These are phyloP conservation scores for Kodamaea ohmeri DNA, from an alignment of 1,139 yeast genomes.

Conservation along the genomic window DNA sequence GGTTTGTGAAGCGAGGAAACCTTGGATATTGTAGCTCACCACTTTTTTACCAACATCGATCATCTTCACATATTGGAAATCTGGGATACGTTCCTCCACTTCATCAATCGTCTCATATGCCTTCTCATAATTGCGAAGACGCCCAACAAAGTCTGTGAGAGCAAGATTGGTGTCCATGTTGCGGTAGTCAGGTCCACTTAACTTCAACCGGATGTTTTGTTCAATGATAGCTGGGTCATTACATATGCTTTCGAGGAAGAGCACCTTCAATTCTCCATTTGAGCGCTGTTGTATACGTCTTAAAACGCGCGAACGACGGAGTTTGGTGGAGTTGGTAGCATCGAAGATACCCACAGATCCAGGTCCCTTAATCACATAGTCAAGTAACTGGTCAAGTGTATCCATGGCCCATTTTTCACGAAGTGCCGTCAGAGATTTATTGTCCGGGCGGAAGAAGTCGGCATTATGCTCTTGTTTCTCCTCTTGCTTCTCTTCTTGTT, in stretches of 20 bases:
- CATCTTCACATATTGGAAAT: conserved; percentile 88
- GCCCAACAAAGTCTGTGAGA: conserved; percentile 73
- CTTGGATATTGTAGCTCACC: conserved; percentile 87
- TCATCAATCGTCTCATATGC: conserved; percentile 91
- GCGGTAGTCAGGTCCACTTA: conserved; percentile 90
- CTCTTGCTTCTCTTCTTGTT: conserved; percentile 12
- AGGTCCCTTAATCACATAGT: conserved; percentile 72
- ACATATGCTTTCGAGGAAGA: conserved; percentile 86
- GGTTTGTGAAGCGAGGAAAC: conserved; percentile 90
- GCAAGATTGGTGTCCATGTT: conserved; percentile 84
- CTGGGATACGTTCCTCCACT: conserved; percentile 51
- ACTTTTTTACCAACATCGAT: conserved; percentile 94
- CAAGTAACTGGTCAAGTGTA: conserved; percentile 79
- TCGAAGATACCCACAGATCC: conserved; percentile 96
- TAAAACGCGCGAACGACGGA: conserved; percentile 66
- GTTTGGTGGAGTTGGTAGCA: conserved; percentile 87
- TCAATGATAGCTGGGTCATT: conserved; percentile 76
- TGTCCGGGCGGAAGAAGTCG: conserved; percentile 81
- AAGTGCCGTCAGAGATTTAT: conserved; percentile 58
- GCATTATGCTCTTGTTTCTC: conserved; percentile 55
- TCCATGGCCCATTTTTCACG: conserved; percentile 97
- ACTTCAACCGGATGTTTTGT: conserved; percentile 75
- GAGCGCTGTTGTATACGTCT: conserved; percentile 69
- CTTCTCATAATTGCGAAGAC: conserved; percentile 78
- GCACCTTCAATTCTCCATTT: conserved; percentile 71